Conservation (phyloP, 2,329 filamentous ascomycete species). For the Reticulascus tulasneorum region DNA sequence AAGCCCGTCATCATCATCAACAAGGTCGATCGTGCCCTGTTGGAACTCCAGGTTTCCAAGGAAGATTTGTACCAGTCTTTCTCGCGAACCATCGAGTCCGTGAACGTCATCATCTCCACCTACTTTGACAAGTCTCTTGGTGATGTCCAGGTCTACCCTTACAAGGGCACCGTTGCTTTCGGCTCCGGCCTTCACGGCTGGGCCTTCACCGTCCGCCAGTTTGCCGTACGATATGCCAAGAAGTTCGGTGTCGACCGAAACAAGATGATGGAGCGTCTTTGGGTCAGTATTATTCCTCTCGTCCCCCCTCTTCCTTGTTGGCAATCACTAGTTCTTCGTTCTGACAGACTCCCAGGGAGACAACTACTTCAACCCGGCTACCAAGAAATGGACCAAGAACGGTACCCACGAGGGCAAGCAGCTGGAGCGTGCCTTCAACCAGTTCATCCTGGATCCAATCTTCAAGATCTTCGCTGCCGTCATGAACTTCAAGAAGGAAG, state of each 20-base stretch:
- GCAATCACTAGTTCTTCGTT: constrained; percentile 19
- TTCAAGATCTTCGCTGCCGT: constrained; percentile 97
- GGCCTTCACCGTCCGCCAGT: constrained; percentile 99
- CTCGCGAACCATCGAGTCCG: constrained; percentile 98
- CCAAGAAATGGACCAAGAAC: constrained; percentile 99
- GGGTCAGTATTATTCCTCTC: constrained; percentile 55
- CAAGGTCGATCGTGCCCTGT: constrained; percentile 99
- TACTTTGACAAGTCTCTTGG: constrained; percentile 96
- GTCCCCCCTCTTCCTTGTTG: neutral
- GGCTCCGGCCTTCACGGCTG: constrained; percentile 99
- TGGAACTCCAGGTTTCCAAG: constrained; percentile 97
- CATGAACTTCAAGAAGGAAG: constrained; percentile 99
- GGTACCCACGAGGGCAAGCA: constrained; percentile 77
- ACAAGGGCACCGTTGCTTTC: constrained; percentile 97
- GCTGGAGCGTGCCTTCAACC: constrained; percentile 98
- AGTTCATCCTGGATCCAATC: constrained; percentile 99
- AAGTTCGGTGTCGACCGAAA: constrained; percentile 99
- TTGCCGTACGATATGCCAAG: constrained; percentile 94
- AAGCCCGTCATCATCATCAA: constrained; percentile 99
- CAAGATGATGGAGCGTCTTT: constrained; percentile 99
- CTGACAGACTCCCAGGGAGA: constrained; percentile 63
- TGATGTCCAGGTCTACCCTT: constrained; percentile 97
- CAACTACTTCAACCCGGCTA: constrained; percentile 99
- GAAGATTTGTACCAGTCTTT: constrained; percentile 99
- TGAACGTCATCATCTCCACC: constrained; percentile 99